These are phyloP conservation scores for Eimeria maxima DNA, from an alignment of 169 alveolate species.

Conservation along the genomic window DNA sequence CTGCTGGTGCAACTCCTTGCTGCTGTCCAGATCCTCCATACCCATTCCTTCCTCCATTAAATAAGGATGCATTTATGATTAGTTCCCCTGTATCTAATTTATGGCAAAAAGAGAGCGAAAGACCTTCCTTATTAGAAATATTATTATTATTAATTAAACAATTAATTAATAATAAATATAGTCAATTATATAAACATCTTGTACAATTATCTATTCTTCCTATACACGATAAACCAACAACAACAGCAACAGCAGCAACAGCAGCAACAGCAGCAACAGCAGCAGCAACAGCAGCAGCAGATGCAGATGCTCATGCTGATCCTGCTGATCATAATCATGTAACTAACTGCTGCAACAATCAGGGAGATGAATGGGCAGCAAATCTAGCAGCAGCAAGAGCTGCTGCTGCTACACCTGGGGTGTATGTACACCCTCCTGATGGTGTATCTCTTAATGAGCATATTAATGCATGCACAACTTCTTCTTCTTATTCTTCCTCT, in stretches of 20 bases:
- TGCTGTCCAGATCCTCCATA: constrained; percentile 37
- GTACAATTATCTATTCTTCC: background rate
- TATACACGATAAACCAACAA: background rate
- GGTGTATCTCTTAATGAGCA: background rate
- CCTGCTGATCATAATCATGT: background rate
- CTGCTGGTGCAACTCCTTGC: constrained; percentile 15
- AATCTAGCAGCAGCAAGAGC: constrained; percentile 50
- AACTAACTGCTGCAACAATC: background rate
- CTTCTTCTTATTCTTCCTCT: too few species aligned
- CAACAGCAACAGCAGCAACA: too few species aligned
- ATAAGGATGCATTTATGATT: constrained; percentile 22
- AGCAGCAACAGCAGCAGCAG: background rate
- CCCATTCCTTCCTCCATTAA: constrained; percentile 52
- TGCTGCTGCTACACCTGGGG: constrained; percentile 52
- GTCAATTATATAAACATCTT: constrained; percentile 2
- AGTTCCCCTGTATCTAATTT: background rate
- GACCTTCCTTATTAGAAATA: background rate
- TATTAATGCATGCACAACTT: background rate
- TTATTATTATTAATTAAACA: constrained; percentile 11
- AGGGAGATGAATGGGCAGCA: constrained; percentile 17
- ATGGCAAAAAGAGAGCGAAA: constrained; percentile 4
- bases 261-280: too few species aligned
- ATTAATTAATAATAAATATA: background rate
- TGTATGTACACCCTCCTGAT: constrained; percentile 64
- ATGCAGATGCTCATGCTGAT: background rate